These are phyloP conservation scores for Termitomyces titanicus DNA, from an alignment of 768 basidiomycete species.

Conservation along the genomic window DNA sequence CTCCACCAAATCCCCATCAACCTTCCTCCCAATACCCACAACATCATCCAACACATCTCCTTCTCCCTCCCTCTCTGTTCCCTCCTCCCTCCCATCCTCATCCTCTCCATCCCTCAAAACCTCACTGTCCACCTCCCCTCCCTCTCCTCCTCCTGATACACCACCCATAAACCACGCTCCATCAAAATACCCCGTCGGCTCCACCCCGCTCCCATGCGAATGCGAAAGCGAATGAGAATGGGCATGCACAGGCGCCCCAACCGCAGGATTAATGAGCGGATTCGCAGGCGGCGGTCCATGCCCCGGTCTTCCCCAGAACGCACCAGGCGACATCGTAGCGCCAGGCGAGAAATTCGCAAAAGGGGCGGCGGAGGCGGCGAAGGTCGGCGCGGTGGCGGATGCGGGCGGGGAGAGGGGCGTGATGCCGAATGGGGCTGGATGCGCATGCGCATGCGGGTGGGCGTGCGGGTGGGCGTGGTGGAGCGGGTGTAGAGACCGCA, in stretches of 20 bases:
- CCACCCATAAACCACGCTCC: slow-evolving; percentile 35
- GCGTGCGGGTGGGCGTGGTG: neutral
- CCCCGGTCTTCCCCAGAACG: slow-evolving; percentile 52
- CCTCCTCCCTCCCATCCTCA: neutral
- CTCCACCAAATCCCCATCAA: neutral
- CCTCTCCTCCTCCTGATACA: slow-evolving; percentile 5
- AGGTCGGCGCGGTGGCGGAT: neutral
- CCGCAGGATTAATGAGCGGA: slow-evolving; percentile 42
- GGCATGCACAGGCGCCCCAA: slow-evolving; percentile 42
- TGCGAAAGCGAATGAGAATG: too few relatives aligned
- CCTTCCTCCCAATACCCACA: neutral
- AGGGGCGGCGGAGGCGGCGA: slow-evolving; percentile 7
- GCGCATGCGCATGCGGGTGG: neutral
- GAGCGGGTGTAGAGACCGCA: neutral
- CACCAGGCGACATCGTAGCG: slow-evolving; percentile 68
- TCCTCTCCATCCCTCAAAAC: slow-evolving; percentile 22
- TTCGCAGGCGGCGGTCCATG: slow-evolving; percentile 29
- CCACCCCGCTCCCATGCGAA: slow-evolving; percentile 19
- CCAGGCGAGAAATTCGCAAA: slow-evolving; percentile 62
- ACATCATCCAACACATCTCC: neutral
- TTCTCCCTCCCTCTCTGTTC: neutral
- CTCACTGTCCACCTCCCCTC: slow-evolving; percentile 25
- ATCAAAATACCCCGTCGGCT: slow-evolving; percentile 44
- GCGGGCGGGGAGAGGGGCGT: slow-evolving; percentile 1
- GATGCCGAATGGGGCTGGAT: neutral